Conservation (phyloP, 306 rosid species). For the Vachellia pachyceras region DNA sequence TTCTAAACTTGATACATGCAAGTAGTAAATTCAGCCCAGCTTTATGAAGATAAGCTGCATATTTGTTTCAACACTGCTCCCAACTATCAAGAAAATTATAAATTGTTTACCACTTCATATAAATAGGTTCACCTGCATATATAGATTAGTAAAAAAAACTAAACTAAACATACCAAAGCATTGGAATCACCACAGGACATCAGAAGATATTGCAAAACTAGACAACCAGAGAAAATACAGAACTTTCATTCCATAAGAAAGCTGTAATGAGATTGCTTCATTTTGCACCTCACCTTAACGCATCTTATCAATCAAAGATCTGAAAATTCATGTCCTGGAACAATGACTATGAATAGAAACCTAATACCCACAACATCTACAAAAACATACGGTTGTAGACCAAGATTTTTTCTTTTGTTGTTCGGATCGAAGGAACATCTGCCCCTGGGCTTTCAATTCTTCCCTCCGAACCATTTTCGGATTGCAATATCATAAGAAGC, state of each 20-base stretch:
- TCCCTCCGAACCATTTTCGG: too few species aligned
- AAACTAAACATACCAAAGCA: not conserved
- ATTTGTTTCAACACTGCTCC: not conserved
- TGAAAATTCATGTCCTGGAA: not conserved
- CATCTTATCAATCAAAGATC: not conserved
- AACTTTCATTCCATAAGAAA: not conserved
- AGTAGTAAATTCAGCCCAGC: not conserved
- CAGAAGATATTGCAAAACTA: constrained; percentile 11
- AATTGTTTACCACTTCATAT: not conserved
- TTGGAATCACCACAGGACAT: not conserved
- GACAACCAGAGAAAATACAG: not conserved
- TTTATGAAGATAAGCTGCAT: not conserved
- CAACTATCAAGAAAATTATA: not conserved
- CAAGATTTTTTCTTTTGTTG: not conserved
- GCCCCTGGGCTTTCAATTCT: too few species aligned
- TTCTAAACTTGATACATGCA: not conserved
- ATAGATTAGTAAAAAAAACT: not conserved
- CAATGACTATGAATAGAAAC: not conserved
- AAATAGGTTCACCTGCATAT: not conserved
- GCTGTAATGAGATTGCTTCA: not conserved
- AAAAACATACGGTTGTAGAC: not conserved
- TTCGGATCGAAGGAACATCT: not conserved
- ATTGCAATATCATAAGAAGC: too few species aligned
- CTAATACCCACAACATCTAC: not conserved
- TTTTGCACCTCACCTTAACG: not conserved